Conservation (phyloP, 495 filamentous ascomycete species). For the Physcia stellaris region DNA sequence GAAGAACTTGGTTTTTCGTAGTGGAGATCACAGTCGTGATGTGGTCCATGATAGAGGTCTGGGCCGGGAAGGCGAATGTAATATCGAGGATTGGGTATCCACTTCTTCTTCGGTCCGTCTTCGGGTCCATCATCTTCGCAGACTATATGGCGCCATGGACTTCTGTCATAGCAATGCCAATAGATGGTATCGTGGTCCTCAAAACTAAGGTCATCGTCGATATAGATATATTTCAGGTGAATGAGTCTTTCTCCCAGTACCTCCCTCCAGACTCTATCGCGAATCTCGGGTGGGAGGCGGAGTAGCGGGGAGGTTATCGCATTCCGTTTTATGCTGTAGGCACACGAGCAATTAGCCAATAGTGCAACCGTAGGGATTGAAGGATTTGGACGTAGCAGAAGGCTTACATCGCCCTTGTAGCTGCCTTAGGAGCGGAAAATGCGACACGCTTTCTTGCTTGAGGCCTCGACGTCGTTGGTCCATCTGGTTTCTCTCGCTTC, state of each 20-base stretch:
- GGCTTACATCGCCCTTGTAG: constrained; percentile 1
- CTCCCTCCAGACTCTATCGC: constrained; percentile 1
- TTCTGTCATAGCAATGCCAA: neutral
- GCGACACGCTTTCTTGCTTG: neutral
- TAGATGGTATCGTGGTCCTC: neutral
- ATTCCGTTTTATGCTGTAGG: neutral
- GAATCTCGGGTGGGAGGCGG: neutral
- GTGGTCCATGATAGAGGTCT: too few species aligned
- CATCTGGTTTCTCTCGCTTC: too few species aligned
- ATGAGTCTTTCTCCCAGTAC: constrained; percentile 1
- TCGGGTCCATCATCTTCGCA: constrained; percentile 4
- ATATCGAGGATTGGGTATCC: neutral
- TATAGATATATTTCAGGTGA: neutral
- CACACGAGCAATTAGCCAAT: neutral
- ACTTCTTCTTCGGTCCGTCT: neutral
- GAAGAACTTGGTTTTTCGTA: neutral
- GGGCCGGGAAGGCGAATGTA: neutral
- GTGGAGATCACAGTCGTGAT: neutral
- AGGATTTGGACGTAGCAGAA: neutral
- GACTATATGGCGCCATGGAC: neutral
- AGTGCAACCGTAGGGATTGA: neutral
- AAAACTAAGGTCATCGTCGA: neutral
- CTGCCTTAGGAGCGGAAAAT: neutral
- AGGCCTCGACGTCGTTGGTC: too few species aligned
- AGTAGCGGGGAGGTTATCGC: neutral